Evolutionary conservation across 352 stramenopile genomes (phyloP).

Genomic region (Phytopythium helicoides): DNA sequence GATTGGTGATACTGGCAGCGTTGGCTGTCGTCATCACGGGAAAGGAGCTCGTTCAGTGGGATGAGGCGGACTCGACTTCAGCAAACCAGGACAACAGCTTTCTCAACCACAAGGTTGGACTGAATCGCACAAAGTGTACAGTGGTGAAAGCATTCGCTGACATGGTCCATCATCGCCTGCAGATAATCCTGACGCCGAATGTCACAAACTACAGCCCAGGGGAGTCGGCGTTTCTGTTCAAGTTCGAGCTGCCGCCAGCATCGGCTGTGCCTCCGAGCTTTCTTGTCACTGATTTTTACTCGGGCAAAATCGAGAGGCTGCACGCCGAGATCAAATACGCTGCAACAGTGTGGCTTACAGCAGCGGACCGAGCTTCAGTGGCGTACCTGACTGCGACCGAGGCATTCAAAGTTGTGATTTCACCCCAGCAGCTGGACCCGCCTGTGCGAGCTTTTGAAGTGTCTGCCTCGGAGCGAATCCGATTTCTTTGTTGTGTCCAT

Average conservation of each 20-base stretch:
- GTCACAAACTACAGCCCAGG: slow-evolving; percentile 13
- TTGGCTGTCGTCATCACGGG: slow-evolving; percentile 22
- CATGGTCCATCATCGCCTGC: not conserved
- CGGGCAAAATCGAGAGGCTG: slow-evolving; percentile 20
- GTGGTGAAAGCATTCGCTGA: not conserved
- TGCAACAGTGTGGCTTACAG: slow-evolving; percentile 25
- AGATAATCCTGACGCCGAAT: slow-evolving; percentile 22
- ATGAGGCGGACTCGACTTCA: slow-evolving; percentile 24
- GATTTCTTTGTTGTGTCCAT: slow-evolving; percentile 31
- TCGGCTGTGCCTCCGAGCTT: slow-evolving; percentile 23
- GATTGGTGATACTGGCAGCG: slow-evolving; percentile 8
- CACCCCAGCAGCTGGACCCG: slow-evolving; percentile 12
- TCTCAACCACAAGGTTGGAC: slow-evolving; percentile 23
- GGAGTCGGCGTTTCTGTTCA: slow-evolving; percentile 19
- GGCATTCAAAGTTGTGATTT: slow-evolving; percentile 21
- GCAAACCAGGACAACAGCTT: slow-evolving; percentile 30
- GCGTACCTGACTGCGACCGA: slow-evolving; percentile 25
- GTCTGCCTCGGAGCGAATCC: slow-evolving; percentile 14
- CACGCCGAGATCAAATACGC: slow-evolving; percentile 26
- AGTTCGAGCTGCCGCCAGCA: slow-evolving; percentile 15
- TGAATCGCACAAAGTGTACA: not conserved
- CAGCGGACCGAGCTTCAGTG: slow-evolving; percentile 21
- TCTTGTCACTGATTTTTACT: slow-evolving; percentile 25
- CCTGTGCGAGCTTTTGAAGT: slow-evolving; percentile 24
- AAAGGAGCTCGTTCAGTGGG: slow-evolving; percentile 23